Conservation (phyloP, 352 stramenopile genomes). For the Globisporangium irregulare region DNA sequence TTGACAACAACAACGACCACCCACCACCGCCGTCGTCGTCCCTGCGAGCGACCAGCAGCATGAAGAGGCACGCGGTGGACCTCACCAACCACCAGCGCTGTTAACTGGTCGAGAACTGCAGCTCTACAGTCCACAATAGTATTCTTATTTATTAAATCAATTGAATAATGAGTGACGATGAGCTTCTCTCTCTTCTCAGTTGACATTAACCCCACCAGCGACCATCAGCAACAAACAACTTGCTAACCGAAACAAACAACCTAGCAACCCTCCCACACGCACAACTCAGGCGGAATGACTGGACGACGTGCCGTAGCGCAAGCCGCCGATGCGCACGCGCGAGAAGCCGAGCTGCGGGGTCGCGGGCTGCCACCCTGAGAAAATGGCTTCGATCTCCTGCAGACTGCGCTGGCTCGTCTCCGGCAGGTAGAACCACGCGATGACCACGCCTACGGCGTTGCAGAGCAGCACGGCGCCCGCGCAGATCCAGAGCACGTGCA, state of each 20-base stretch:
- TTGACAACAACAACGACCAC: not conserved
- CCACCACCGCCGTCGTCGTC: not conserved
- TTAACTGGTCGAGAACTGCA: not conserved
- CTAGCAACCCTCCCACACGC: not conserved
- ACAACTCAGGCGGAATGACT: constrained; percentile 10
- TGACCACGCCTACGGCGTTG: constrained; percentile 39
- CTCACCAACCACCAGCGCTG: not conserved
- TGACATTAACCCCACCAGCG: not conserved
- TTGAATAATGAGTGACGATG: not conserved
- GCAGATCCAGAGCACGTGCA: constrained; percentile 33
- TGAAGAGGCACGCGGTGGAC: not conserved
- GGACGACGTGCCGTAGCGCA: constrained; percentile 19
- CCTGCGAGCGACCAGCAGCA: not conserved
- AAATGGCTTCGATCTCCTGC: constrained; percentile 77
- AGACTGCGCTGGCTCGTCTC: constrained; percentile 76
- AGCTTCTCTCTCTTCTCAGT: not conserved
- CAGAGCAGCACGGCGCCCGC: constrained; percentile 41
- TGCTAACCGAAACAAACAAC: not conserved
- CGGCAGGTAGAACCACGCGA: constrained; percentile 67
- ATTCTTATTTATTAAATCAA: constrained; percentile 2
- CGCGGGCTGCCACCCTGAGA: constrained; percentile 68
- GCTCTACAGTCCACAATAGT: not conserved
- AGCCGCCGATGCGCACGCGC: constrained; percentile 42
- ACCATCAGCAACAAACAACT: not conserved
- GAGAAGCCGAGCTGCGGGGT: constrained; percentile 55